Percentiles rank a stretch among this genome's conserved stretches.
Evolutionary conservation across 208 protist species (phyloP).

Genomic region (Wallacemonas sp.): DNA sequence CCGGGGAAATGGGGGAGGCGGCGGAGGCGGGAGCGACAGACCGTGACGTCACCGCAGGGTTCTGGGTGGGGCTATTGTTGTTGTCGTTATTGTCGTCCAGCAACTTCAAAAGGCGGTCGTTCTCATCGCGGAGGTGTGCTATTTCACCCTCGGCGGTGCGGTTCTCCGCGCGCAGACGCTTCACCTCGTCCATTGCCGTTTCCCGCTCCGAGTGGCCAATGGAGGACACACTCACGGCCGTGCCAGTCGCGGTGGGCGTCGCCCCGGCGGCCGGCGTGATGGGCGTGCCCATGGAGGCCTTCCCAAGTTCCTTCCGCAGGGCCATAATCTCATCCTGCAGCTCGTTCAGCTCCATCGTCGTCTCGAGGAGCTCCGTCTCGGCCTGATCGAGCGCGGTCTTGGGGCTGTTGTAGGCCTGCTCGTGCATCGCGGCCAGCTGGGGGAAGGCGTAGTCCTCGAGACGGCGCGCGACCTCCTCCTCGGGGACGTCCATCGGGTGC

Average conservation of each 20-base stretch:
- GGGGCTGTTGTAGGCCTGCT: slow-evolving; percentile 25
- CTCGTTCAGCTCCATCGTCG: slow-evolving; percentile 19
- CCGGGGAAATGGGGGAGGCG: background rate
- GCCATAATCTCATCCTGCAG: slow-evolving; percentile 13
- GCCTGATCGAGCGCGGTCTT: slow-evolving; percentile 49
- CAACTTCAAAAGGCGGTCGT: slow-evolving; percentile 22
- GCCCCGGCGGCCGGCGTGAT: slow-evolving; percentile 21
- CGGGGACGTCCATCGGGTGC: slow-evolving; percentile 36
- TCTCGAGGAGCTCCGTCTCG: slow-evolving; percentile 36
- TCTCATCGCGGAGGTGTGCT: slow-evolving; percentile 34
- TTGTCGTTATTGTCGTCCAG: slow-evolving; percentile 14
- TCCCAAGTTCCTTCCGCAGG: slow-evolving; percentile 7
- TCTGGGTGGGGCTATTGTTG: background rate
- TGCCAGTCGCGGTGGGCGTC: background rate
- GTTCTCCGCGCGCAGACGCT: slow-evolving; percentile 5
- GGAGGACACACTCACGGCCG: background rate
- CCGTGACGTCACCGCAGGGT: too few species aligned
- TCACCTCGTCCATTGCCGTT: slow-evolving; percentile 14
- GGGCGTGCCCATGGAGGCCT: slow-evolving; percentile 15
- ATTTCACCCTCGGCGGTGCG: background rate
- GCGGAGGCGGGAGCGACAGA: background rate
- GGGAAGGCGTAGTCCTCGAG: slow-evolving; percentile 46
- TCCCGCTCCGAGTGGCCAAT: slow-evolving; percentile 1
- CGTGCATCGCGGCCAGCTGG: slow-evolving; percentile 35
- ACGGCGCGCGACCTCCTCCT: slow-evolving; percentile 38